Conservation (phyloP, 176 grass and related monocot species). For the Elaeis guineensis region DNA sequence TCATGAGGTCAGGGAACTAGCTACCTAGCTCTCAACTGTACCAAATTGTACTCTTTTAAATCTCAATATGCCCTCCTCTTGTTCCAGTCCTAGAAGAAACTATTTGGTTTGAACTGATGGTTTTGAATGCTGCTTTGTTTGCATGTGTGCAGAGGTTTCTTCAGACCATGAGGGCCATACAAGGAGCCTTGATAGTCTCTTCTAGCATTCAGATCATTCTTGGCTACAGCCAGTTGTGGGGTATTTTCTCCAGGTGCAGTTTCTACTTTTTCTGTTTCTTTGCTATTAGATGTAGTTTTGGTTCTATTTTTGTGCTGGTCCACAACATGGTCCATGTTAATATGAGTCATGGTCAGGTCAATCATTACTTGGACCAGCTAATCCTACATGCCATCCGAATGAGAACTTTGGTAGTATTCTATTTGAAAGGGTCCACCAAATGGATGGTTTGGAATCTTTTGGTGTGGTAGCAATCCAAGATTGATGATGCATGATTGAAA, state of each 20-base stretch:
- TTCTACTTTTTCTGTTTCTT: not conserved
- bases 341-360: slow-evolving; percentile 7
- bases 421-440: no score
- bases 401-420: no score
- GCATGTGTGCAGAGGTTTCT: slow-evolving; percentile 77
- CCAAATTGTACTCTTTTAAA: no score
- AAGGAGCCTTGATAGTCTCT: slow-evolving; percentile 84
- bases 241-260: slow-evolving; percentile 87
- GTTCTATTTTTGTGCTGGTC: not conserved
- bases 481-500: no score
- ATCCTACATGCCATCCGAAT: no score
- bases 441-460: no score
- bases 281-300: not conserved
- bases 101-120: no score
- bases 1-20: slow-evolving; percentile 38
- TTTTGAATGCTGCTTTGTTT: not conserved
- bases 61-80: no score
- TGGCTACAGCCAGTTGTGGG: slow-evolving; percentile 98
- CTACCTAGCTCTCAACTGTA: not conserved
- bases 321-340: not conserved
- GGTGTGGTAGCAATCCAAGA: no score
- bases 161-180: slow-evolving; percentile 85
- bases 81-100: no score
- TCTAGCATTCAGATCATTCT: slow-evolving; percentile 98
- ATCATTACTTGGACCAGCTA: slow-evolving; percentile 2